Evolutionary conservation across 345 rosid genomes (phyloP).

Genomic region (Passiflora organensis): DNA sequence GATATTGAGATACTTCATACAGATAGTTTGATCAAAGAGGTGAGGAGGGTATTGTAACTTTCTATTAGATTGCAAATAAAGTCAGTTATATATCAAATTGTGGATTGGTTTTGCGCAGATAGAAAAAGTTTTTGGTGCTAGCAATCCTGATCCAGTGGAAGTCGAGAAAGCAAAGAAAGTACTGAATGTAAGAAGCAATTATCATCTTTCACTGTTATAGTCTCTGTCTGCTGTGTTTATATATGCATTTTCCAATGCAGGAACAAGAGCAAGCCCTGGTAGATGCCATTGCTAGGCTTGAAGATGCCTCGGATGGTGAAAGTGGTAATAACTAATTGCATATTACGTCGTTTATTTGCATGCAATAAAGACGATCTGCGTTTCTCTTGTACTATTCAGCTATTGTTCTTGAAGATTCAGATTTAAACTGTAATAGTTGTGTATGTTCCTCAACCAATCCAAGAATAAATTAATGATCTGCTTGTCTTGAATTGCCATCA

Average conservation of each 20-base stretch:
- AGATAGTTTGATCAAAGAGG: constrained; percentile 84
- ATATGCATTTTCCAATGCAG: constrained; percentile 33
- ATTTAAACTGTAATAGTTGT: constrained; percentile 22
- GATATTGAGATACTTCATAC: constrained; percentile 91
- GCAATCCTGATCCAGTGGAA: constrained; percentile 59
- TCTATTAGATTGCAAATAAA: not conserved
- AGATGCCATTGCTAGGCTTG: constrained; percentile 84
- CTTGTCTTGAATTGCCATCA: constrained; percentile 9
- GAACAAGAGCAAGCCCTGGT: constrained; percentile 89
- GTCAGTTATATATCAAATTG: constrained; percentile 5
- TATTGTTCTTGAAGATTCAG: constrained; percentile 27
- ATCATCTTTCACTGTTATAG: not conserved
- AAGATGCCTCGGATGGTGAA: constrained; percentile 94
- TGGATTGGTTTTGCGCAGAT: constrained; percentile 44
- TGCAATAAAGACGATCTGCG: constrained; percentile 20
- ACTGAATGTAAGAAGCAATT: constrained; percentile 52
- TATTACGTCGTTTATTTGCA: constrained; percentile 35
- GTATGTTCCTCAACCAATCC: too few relatives aligned
- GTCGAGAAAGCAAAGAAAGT: constrained; percentile 87
- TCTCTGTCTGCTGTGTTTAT: not conserved
- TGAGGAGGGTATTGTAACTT: constrained; percentile 18
- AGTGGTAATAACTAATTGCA: constrained; percentile 83
- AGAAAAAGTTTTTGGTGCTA: constrained; percentile 69
- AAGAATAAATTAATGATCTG: too few relatives aligned
- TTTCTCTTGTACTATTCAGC: constrained; percentile 28